Evolutionary conservation across 2,329 filamentous ascomycete genomes (phyloP).

Genomic region (Cladosporium sp.): DNA sequence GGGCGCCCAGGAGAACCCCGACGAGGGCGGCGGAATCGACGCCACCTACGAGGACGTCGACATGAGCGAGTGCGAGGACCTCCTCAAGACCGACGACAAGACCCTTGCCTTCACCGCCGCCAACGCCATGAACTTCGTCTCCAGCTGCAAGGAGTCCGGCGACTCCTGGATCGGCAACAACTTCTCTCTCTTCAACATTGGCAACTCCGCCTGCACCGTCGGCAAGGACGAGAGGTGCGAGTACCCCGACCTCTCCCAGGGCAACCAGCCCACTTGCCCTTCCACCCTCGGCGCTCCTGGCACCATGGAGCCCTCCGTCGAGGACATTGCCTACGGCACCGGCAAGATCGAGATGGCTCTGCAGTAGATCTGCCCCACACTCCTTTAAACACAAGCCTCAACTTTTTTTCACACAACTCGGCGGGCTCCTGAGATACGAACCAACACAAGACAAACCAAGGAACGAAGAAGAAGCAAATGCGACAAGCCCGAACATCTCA

Average conservation of each 20-base stretch:
- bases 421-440: slow-evolving; percentile 9
- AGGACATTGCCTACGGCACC: slow-evolving; percentile 27
- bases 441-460: slow-evolving; percentile 1
- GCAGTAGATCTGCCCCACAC: slow-evolving; percentile 11
- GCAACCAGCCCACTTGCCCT: slow-evolving; percentile 27
- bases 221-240: slow-evolving; percentile 28
- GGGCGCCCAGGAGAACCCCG: slow-evolving; percentile 44
- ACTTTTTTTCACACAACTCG: background rate
- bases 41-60: slow-evolving; percentile 50
- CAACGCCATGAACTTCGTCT: slow-evolving; percentile 54
- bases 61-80: slow-evolving; percentile 45
- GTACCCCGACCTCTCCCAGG: slow-evolving; percentile 22
- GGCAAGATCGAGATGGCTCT: slow-evolving; percentile 16
- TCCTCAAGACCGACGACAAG: slow-evolving; percentile 41
- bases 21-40: slow-evolving; percentile 45
- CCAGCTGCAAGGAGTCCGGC: slow-evolving; percentile 40
- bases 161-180: slow-evolving; percentile 51
- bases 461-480: background rate
- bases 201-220: slow-evolving; percentile 38
- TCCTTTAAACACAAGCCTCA: slow-evolving; percentile 6
- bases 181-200: slow-evolving; percentile 46
- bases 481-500: background rate
- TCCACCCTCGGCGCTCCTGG: slow-evolving; percentile 24
- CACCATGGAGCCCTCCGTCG: slow-evolving; percentile 18
- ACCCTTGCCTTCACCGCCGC: slow-evolving; percentile 52